Percentiles rank a stretch among this genome's conserved stretches.
These are phyloP conservation scores for Chalara sp. DNA, from an alignment of 2,329 filamentous ascomycete genomes.

Conservation along the genomic window DNA sequence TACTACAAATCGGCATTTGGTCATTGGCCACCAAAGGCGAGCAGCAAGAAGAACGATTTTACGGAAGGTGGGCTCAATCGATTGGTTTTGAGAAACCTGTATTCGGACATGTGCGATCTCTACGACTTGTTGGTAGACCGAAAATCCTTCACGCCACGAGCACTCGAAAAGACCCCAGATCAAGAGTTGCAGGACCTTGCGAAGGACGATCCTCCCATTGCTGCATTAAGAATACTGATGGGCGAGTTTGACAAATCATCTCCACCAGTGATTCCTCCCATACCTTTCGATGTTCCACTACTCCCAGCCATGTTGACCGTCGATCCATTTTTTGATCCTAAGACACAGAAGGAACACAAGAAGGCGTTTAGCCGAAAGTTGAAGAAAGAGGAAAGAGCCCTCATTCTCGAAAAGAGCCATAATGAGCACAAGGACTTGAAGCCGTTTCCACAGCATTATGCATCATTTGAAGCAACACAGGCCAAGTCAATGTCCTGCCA, in stretches of 20 bases:
- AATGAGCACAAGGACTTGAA: slow-evolving; percentile 60
- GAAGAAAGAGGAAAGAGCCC: slow-evolving; percentile 70
- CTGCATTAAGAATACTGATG: slow-evolving; percentile 71
- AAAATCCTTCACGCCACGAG: slow-evolving; percentile 68
- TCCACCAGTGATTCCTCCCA: slow-evolving; percentile 81
- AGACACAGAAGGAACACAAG: slow-evolving; percentile 66
- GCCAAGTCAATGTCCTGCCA: slow-evolving; percentile 54
- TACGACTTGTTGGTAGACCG: slow-evolving; percentile 89
- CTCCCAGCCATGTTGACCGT: slow-evolving; percentile 64
- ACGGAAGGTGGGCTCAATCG: slow-evolving; percentile 82
- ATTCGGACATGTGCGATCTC: slow-evolving; percentile 76
- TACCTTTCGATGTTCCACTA: slow-evolving; percentile 82
- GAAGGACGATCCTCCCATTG: slow-evolving; percentile 51
- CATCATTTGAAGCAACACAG: slow-evolving; percentile 63
- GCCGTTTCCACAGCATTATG: slow-evolving; percentile 64
- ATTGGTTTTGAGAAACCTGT: slow-evolving; percentile 72
- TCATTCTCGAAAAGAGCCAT: slow-evolving; percentile 73
- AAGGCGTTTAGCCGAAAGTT: slow-evolving; percentile 67
- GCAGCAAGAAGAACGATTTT: slow-evolving; percentile 85
- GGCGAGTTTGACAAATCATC: slow-evolving; percentile 85
- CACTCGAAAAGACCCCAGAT: slow-evolving; percentile 51
- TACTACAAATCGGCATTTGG: slow-evolving; percentile 62
- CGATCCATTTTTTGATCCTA: slow-evolving; percentile 53
- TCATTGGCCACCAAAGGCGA: slow-evolving; percentile 86
- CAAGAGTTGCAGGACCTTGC: slow-evolving; percentile 39